phyloP scores from a whole-genome alignment of 108 stramenopile genomes.

The Pseudonitzschia multiseries region DNA sequence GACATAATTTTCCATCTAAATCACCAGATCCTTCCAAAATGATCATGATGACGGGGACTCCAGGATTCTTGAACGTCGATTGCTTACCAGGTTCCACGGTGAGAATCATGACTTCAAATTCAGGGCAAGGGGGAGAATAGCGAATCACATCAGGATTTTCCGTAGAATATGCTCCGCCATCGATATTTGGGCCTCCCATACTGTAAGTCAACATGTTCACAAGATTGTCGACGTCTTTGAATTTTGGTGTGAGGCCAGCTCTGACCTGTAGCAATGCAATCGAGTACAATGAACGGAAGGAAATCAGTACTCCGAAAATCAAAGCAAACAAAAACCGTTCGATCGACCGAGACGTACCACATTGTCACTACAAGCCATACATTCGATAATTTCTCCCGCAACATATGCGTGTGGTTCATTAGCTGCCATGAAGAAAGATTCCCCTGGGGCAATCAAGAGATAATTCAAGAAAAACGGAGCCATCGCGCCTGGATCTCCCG shows the following conservation, averaged over 20 bases:
- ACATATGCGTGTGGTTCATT: slow-evolving; percentile 97
- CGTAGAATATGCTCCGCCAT: slow-evolving; percentile 56
- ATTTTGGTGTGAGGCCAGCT: slow-evolving; percentile 97
- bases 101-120: slow-evolving; percentile 79
- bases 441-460: slow-evolving; percentile 75
- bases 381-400: slow-evolving; percentile 93
- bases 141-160: slow-evolving; percentile 64
- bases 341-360: slow-evolving; percentile 63
- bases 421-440: slow-evolving; percentile 83
- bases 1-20: slow-evolving; percentile 59
- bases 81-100: slow-evolving; percentile 66
- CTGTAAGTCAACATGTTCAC: slow-evolving; percentile 90
- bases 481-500: slow-evolving; percentile 88
- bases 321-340: neutral
- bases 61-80: slow-evolving; percentile 45
- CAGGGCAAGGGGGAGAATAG: slow-evolving; percentile 77
- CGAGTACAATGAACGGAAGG: neutral
- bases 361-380: slow-evolving; percentile 99
- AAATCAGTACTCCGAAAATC: neutral
- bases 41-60: slow-evolving; percentile 63
- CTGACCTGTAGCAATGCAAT: slow-evolving; percentile 39
- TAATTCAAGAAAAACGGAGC: slow-evolving; percentile 89
- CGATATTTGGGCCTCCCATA: slow-evolving; percentile 77
- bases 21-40: slow-evolving; percentile 73
- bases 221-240: slow-evolving; percentile 95